Evolutionary conservation across 2,329 filamentous ascomycete species (phyloP).

Genomic region (Fonsecaea pedrosoi): DNA sequence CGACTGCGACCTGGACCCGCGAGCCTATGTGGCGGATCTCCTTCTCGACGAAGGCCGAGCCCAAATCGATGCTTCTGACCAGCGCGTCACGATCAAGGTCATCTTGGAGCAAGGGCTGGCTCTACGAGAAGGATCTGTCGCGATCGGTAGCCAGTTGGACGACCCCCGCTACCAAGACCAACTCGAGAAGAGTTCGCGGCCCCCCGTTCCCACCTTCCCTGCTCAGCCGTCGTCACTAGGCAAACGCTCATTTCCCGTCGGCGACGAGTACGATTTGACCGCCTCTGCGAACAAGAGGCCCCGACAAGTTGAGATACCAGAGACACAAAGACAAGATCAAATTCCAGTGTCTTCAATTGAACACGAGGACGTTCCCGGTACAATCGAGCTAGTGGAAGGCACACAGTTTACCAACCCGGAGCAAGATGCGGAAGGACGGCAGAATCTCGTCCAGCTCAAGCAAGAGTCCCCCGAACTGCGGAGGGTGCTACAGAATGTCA

Average conservation of each 20-base stretch:
- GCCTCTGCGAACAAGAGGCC: conserved; percentile 31
- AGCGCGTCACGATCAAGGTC: conserved; percentile 38
- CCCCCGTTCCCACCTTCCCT: conserved; percentile 37
- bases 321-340: conserved; percentile 31
- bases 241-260: conserved; percentile 23
- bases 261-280: conserved; percentile 15
- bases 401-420: conserved; percentile 23
- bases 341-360: conserved; percentile 34
- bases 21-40: conserved; percentile 38
- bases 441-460: conserved; percentile 19
- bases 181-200: conserved; percentile 30
- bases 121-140: conserved; percentile 38
- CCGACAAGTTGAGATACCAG: conserved; percentile 33
- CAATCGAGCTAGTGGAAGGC: conserved; percentile 25
- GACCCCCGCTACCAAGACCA: conserved; percentile 33
- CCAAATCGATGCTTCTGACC: conserved; percentile 37
- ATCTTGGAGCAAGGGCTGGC: conserved; percentile 38
- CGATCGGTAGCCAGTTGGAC: conserved; percentile 35
- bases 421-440: conserved; percentile 16
- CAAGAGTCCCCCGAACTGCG: conserved; percentile 34
- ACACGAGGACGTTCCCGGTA: conserved; percentile 20
- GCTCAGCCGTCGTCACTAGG: conserved; percentile 28
- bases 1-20: conserved; percentile 40
- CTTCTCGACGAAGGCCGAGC: conserved; percentile 41
- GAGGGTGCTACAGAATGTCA: conserved; percentile 27